Percentiles rank a stretch among this genome's conserved stretches.
These are phyloP conservation scores for Quercus berberidifolia DNA, from an alignment of 306 rosid species.

Conservation along the genomic window DNA sequence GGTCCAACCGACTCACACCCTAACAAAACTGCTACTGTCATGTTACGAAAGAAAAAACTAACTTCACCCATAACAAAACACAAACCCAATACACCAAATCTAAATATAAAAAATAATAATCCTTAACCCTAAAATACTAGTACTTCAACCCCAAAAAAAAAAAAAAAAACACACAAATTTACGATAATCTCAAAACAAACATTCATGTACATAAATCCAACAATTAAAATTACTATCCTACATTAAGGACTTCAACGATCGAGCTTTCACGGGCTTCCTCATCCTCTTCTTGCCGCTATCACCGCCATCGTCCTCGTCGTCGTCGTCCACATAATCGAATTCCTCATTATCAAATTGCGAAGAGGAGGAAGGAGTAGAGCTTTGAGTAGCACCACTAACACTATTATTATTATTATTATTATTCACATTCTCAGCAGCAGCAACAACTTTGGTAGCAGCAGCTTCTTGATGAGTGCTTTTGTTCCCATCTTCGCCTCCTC, in stretches of 20 bases:
- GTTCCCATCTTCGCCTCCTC: not conserved
- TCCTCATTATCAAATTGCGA: conserved; percentile 20
- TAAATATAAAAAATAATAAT: not conserved
- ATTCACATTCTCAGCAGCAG: not conserved
- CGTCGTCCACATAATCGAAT: conserved; percentile 44
- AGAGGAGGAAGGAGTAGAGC: conserved; percentile 14
- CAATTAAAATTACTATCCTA: conserved; percentile 25
- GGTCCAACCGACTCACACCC: conserved; percentile 31
- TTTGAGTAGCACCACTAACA: not conserved
- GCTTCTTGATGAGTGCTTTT: not conserved
- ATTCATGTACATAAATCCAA: not conserved
- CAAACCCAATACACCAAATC: conserved; percentile 14
- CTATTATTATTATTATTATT: not conserved
- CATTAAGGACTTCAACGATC: conserved; percentile 87
- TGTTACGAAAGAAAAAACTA: conserved; percentile 21
- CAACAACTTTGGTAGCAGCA: not conserved
- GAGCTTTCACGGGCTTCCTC: conserved; percentile 82
- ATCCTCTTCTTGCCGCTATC: conserved; percentile 48
- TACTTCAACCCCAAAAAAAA: not conserved
- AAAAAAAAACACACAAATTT: not conserved
- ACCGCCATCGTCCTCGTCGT: conserved; percentile 38
- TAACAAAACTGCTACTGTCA: conserved; percentile 18
- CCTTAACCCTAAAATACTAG: conserved; percentile 17
- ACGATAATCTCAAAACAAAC: conserved; percentile 9
- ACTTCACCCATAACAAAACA: conserved; percentile 39